Evolutionary conservation across 768 basidiomycete species (phyloP).

Genomic region (Holtermanniella nyarrowii): DNA sequence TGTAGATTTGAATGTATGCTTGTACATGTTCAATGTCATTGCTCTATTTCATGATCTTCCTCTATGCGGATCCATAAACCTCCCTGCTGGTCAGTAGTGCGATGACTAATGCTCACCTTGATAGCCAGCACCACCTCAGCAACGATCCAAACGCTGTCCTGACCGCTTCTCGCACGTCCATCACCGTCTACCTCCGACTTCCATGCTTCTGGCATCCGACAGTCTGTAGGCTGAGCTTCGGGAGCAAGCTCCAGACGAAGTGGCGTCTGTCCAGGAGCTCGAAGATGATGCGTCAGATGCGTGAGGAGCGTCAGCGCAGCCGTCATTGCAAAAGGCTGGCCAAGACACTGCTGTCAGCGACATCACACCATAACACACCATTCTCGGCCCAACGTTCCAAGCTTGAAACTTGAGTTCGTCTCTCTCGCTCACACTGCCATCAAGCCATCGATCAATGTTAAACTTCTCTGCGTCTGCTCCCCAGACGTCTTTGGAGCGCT

Average conservation of each 20-base stretch:
- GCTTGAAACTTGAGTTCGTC: slow-evolving; percentile 17
- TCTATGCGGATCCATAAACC: background rate
- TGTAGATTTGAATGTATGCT: too few species aligned
- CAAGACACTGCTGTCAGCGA: slow-evolving; percentile 19
- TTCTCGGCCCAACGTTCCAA: slow-evolving; percentile 33
- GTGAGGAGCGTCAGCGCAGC: slow-evolving; percentile 21
- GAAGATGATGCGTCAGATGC: slow-evolving; percentile 12
- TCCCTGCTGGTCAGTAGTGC: background rate
- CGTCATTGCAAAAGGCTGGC: slow-evolving; percentile 31
- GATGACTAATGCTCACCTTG: slow-evolving; percentile 22
- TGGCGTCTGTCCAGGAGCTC: background rate
- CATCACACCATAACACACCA: slow-evolving; percentile 13
- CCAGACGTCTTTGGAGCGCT: slow-evolving; percentile 60
- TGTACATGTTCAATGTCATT: too few species aligned
- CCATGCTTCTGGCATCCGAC: slow-evolving; percentile 20
- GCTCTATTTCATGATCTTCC: too few species aligned
- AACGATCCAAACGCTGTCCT: slow-evolving; percentile 26
- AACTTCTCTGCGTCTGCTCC: slow-evolving; percentile 67
- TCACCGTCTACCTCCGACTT: slow-evolving; percentile 8
- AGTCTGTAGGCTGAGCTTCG: slow-evolving; percentile 15
- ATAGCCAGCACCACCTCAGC: slow-evolving; percentile 29
- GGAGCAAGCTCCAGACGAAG: slow-evolving; percentile 9
- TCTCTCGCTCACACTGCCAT: slow-evolving; percentile 41
- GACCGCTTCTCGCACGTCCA: slow-evolving; percentile 18
- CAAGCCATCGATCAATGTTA: slow-evolving; percentile 66